A percentile compares a stretch with the other conserved stretches of the same genome.
Evolutionary conservation across 1,284 basidiomycete species (phyloP).

Genomic region (Cutaneotrichosporon spelunceum): DNA sequence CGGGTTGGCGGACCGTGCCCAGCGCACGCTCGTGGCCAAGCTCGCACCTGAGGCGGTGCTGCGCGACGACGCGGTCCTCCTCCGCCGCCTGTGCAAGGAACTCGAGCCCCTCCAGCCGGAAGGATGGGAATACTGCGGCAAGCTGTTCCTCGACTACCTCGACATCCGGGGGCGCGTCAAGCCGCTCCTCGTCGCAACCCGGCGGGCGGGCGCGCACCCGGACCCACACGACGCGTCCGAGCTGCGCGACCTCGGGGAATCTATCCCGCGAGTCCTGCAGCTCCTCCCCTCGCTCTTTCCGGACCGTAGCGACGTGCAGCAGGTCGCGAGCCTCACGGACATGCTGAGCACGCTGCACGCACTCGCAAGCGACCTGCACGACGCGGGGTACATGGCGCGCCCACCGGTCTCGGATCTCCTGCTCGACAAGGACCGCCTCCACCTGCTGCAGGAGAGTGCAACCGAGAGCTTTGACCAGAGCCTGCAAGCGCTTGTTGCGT

Average conservation of each 20-base stretch:
- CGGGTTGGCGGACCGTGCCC: constrained; percentile 67
- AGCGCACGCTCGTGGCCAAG: constrained; percentile 72
- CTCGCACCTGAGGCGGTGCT: constrained; percentile 89
- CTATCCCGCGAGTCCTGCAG: constrained; percentile 65
- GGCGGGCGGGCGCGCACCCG: constrained; percentile 26
- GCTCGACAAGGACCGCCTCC: constrained; percentile 45
- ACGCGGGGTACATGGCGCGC: constrained; percentile 34
- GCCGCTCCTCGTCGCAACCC: constrained; percentile 32
- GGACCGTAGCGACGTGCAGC: constrained; percentile 35
- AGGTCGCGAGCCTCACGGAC: constrained; percentile 39
- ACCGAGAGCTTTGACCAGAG: constrained; percentile 36
- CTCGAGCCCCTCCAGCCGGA: constrained; percentile 65
- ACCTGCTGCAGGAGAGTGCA: constrained; percentile 43
- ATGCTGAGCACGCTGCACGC: constrained; percentile 43
- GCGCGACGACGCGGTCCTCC: constrained; percentile 68
- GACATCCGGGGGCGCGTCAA: constrained; percentile 34
- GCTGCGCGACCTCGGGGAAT: constrained; percentile 61
- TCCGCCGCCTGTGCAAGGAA: constrained; percentile 69
- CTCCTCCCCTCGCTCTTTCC: constrained; percentile 65
- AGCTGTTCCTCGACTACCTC: constrained; percentile 46
- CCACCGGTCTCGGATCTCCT: constrained; percentile 35
- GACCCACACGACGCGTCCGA: constrained; percentile 52
- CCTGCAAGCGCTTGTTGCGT: constrained; percentile 7
- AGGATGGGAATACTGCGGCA: constrained; percentile 74
- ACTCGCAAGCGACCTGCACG: constrained; percentile 31